phyloP scores from a whole-genome alignment of 352 stramenopile species.

The Globisporangium parvum region DNA sequence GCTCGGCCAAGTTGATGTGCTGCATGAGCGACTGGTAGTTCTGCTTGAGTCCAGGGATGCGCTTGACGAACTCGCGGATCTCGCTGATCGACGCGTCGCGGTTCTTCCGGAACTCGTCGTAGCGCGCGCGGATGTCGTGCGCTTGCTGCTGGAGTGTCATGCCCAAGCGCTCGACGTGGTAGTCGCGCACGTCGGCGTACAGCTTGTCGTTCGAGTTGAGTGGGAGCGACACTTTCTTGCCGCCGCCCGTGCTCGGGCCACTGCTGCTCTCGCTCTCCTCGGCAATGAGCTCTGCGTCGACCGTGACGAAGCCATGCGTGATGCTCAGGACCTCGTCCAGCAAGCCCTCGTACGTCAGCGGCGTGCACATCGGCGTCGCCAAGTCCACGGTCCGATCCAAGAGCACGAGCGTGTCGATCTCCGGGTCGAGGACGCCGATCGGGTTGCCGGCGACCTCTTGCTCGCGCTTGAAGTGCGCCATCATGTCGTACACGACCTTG shows the following conservation, averaged over 20 bases:
- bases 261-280: slow-evolving; percentile 45
- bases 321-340: slow-evolving; percentile 96
- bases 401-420: slow-evolving; percentile 93
- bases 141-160: slow-evolving; percentile 96
- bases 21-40: slow-evolving; percentile 95
- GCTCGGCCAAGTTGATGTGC: slow-evolving; percentile 96
- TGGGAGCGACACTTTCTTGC: slow-evolving; percentile 86
- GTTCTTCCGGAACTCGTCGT: slow-evolving; percentile 94
- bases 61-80: slow-evolving; percentile 98
- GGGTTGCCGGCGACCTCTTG: slow-evolving; percentile 77
- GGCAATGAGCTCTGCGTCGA: slow-evolving; percentile 68
- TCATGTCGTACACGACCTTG: slow-evolving; percentile 90
- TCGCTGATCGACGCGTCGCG: slow-evolving; percentile 95
- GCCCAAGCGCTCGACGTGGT: slow-evolving; percentile 95
- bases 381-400: slow-evolving; percentile 95
- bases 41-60: slow-evolving; percentile 92
- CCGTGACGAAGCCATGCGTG: slow-evolving; percentile 84
- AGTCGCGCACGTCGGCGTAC: slow-evolving; percentile 94
- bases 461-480: slow-evolving; percentile 90
- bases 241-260: slow-evolving; percentile 21
- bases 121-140: slow-evolving; percentile 90
- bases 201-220: slow-evolving; percentile 95
- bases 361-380: slow-evolving; percentile 93
- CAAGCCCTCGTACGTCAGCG: slow-evolving; percentile 96
- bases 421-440: slow-evolving; percentile 69